Evolutionary conservation across 2,329 filamentous ascomycete species (phyloP).

Genomic region (Pestalotiopsis sp.): DNA sequence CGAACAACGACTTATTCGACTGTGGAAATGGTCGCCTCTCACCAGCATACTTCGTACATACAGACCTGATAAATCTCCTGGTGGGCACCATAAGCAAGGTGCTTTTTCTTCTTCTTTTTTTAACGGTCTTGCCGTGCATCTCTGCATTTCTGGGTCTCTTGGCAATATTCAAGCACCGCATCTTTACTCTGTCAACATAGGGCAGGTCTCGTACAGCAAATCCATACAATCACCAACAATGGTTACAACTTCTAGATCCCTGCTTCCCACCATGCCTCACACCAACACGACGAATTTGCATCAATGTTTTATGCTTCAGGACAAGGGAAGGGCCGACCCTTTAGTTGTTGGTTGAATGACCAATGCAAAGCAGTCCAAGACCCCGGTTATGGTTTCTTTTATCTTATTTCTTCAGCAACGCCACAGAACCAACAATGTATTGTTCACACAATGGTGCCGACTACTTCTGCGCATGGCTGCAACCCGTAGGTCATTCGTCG

Average conservation of each 20-base stretch:
- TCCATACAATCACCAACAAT: conserved; percentile 3
- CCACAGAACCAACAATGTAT: conserved; percentile 16
- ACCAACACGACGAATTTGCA: conserved; percentile 10
- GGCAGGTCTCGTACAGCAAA: not conserved
- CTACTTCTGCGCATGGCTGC: not conserved
- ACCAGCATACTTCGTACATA: not conserved
- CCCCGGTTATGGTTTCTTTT: not conserved
- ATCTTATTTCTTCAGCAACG: not conserved
- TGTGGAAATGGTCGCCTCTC: not conserved
- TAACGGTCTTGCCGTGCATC: not conserved
- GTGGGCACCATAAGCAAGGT: not conserved
- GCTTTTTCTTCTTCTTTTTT: not conserved
- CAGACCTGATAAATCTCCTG: not conserved
- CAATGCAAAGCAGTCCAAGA: conserved; percentile 7
- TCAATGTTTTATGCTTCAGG: conserved; percentile 14
- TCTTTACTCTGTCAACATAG: not conserved
- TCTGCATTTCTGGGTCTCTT: not conserved
- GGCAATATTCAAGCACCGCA: not conserved
- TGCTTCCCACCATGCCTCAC: conserved; percentile 17
- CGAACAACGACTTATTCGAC: not conserved
- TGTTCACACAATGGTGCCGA: not conserved
- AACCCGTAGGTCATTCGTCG: not conserved
- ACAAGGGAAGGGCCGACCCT: conserved; percentile 22
- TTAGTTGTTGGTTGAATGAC: conserved; percentile 21
- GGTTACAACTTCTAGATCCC: conserved; percentile 8